Evolutionary conservation across 169 alveolate genomes (phyloP).

Genomic region (Plasmodium adleri): DNA sequence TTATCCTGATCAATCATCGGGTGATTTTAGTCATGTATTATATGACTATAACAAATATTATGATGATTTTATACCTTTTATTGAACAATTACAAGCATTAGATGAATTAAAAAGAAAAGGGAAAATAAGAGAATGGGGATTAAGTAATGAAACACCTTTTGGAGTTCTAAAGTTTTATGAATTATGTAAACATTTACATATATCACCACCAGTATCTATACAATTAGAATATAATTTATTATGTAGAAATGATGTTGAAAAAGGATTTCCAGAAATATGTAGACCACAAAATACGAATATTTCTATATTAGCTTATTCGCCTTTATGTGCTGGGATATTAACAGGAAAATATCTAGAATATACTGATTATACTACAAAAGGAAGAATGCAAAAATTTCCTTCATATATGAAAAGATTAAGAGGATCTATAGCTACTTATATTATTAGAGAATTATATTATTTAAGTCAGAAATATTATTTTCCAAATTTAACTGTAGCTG

Average conservation of each 20-base stretch:
- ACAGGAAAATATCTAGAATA: slow-evolving; percentile 90
- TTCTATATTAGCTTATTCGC: slow-evolving; percentile 83
- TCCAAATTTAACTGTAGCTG: slow-evolving; percentile 86
- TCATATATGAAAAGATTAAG: slow-evolving; percentile 88
- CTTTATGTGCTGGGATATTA: slow-evolving; percentile 89
- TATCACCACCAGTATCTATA: slow-evolving; percentile 85
- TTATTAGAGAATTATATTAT: slow-evolving; percentile 85
- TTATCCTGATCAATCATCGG: slow-evolving; percentile 85
- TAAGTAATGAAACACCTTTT: slow-evolving; percentile 89
- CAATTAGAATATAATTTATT: slow-evolving; percentile 87
- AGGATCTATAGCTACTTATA: slow-evolving; percentile 89
- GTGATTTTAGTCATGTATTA: slow-evolving; percentile 84
- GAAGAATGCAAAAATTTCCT: slow-evolving; percentile 87
- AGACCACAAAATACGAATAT: slow-evolving; percentile 88
- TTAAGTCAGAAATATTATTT: slow-evolving; percentile 82
- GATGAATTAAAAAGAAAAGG: slow-evolving; percentile 81
- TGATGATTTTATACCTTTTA: slow-evolving; percentile 79
- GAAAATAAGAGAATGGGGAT: slow-evolving; percentile 90
- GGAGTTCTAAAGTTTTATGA: slow-evolving; percentile 83
- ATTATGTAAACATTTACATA: slow-evolving; percentile 76
- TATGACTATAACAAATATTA: slow-evolving; percentile 76
- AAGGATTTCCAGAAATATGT: slow-evolving; percentile 87
- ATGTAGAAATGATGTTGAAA: slow-evolving; percentile 88
- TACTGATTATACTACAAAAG: slow-evolving; percentile 87
- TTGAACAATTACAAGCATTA: slow-evolving; percentile 87